A percentile compares a stretch with the other conserved stretches of the same genome.
phyloP scores from a whole-genome alignment of 2,329 filamentous ascomycete species.

The Aulographum hederae region DNA sequence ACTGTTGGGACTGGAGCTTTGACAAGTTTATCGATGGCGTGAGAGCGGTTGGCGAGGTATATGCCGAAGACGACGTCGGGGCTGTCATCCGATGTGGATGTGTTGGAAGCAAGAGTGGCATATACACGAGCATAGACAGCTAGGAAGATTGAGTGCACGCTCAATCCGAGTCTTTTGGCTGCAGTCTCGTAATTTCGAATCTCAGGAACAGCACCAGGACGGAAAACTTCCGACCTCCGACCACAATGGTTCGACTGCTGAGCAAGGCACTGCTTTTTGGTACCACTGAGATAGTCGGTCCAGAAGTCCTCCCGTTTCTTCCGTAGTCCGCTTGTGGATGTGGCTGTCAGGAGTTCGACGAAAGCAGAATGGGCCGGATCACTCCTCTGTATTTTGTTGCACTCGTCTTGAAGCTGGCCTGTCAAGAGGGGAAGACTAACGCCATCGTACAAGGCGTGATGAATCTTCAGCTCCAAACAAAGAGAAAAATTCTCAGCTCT shows the following conservation, averaged over 20 bases:
- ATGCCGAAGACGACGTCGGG: slow-evolving; percentile 48
- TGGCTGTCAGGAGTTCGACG: neutral
- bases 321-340: neutral
- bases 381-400: slow-evolving; percentile 12
- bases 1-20: slow-evolving; percentile 49
- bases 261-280: slow-evolving; percentile 7
- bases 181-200: slow-evolving; percentile 21
- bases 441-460: slow-evolving; percentile 80
- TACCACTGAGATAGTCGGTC: slow-evolving; percentile 25
- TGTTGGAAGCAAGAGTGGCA: slow-evolving; percentile 11
- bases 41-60: slow-evolving; percentile 63
- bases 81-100: neutral
- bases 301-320: slow-evolving; percentile 29
- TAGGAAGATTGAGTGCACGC: slow-evolving; percentile 58
- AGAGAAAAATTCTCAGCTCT: slow-evolving; percentile 14
- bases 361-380: neutral
- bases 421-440: slow-evolving; percentile 54
- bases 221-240: slow-evolving; percentile 25
- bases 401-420: slow-evolving; percentile 28
- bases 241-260: slow-evolving; percentile 11
- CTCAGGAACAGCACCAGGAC: slow-evolving; percentile 26
- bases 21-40: slow-evolving; percentile 30
- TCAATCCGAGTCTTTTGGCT: slow-evolving; percentile 37
- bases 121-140: slow-evolving; percentile 44
- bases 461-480: slow-evolving; percentile 36